Evolutionary conservation across 2,329 filamentous ascomycete species (phyloP), one percentile per base, ranked within the genome.

Genomic region (Ceratocystis variospora): DNA sequence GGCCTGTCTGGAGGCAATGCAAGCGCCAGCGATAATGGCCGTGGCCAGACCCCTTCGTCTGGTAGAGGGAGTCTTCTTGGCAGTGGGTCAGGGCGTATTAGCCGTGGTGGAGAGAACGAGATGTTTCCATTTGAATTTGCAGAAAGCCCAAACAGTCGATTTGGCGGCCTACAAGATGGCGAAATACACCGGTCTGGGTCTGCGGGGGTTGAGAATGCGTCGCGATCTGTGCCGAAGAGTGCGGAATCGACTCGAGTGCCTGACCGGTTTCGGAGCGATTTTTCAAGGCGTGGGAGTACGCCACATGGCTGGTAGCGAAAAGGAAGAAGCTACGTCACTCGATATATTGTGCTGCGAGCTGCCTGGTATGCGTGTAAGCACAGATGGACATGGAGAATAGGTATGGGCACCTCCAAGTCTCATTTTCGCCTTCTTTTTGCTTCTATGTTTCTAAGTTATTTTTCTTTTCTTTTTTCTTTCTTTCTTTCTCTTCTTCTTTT

Each of bases 161-260:
- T 81, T 69, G 86, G 82, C 70, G 86, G 83, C 70, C 73, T 86
- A 6, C 84, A 87, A 70, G 83, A 86, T 68, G 75, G 74, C 1
- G 73, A 41, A 41, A 41, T 77, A 55, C 74, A 62, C 15, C 44
- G 25, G 5, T 28, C 76, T 25, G 75, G 76, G 28, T 17, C 55
- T 67, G 74, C 76, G 63, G 79, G 74, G 28, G 70, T 19, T 73
- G 78, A 33, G 46, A 50, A 31, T 15, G 55, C 55, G 2, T 59
- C 55, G 17, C 31, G 55, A 25, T 59, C 55, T 33, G 55, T 59
- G 2, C 55, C 55, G 25, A 37, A 59, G 15, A 59, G 31, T 8
- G 31, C 55, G n/a, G 55, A 59, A 17, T 15, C 55, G 3, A 33
- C 28, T 15, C 55, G 28, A n/a, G 55, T 31, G 2, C 28, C 55